These are phyloP conservation scores for Jacaranda mimosifolia DNA, from an alignment of 257 asterid genomes.

Conservation along the genomic window DNA sequence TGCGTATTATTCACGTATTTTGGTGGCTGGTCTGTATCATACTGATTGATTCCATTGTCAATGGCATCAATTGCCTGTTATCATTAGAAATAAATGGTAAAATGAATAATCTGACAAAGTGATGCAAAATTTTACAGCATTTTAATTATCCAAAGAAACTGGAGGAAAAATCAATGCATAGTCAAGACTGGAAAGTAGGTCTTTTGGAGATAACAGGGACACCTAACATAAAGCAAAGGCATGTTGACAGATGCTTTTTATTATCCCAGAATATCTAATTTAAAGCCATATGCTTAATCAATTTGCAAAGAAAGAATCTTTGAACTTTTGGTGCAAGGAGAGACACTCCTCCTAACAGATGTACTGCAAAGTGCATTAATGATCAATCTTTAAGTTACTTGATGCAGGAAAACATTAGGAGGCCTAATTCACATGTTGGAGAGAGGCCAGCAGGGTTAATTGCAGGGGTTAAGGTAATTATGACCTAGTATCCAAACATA, in stretches of 20 bases:
- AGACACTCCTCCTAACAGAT: too few relatives aligned
- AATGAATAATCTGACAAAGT: conserved; percentile 4
- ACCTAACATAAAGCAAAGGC: conserved; percentile 20
- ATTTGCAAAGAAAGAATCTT: not conserved
- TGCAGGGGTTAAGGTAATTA: too few relatives aligned
- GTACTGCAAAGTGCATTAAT: too few relatives aligned
- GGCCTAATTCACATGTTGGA: too few relatives aligned
- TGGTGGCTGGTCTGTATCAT: conserved; percentile 89
- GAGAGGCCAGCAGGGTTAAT: too few relatives aligned
- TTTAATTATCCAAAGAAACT: not conserved
- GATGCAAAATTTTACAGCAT: not conserved
- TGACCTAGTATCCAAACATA: too few relatives aligned
- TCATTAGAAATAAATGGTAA: conserved; percentile 22
- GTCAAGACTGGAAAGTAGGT: conserved; percentile 1
- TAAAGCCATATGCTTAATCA: conserved; percentile 2
- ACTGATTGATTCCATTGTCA: conserved; percentile 91
- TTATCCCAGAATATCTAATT: not conserved
- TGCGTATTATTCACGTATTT: conserved; percentile 79
- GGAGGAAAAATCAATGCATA: conserved; percentile 15
- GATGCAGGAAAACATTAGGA: too few relatives aligned
- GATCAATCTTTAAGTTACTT: too few relatives aligned
- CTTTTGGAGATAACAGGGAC: not conserved
- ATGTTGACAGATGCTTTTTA: conserved; percentile 1
- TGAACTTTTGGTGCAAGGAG: too few relatives aligned
- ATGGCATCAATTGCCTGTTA: conserved; percentile 87